These are phyloP conservation scores for Alternaria ventricosa DNA, from an alignment of 2,329 filamentous ascomycete species.

Conservation along the genomic window DNA sequence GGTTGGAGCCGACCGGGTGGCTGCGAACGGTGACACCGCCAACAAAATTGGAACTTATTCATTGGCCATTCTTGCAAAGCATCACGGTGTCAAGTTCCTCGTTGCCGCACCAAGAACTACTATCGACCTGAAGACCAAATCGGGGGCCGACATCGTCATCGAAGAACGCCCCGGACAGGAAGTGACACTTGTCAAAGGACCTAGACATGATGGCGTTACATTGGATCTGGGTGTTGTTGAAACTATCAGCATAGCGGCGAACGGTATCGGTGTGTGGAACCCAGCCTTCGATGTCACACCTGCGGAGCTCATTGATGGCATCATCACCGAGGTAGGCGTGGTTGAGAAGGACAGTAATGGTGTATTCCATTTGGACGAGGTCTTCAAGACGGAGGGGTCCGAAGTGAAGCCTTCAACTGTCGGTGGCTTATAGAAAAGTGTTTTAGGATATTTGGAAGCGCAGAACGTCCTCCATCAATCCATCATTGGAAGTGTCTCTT, in stretches of 20 bases:
- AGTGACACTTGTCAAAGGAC: constrained; percentile 83
- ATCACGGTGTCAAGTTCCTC: constrained; percentile 91
- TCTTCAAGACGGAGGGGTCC: constrained; percentile 45
- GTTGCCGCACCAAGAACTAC: constrained; percentile 95
- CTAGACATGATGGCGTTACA: constrained; percentile 67
- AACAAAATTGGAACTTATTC: constrained; percentile 98
- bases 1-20: constrained; percentile 93
- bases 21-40: constrained; percentile 94
- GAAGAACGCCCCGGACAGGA: constrained; percentile 85
- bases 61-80: constrained; percentile 84
- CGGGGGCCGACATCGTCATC: constrained; percentile 82
- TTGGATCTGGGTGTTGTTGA: constrained; percentile 69
- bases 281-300: constrained; percentile 97
- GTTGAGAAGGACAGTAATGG: constrained; percentile 78
- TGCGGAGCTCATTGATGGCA: constrained; percentile 83
- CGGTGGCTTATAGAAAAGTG: constrained; percentile 35
- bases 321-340: constrained; percentile 91
- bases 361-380: constrained; percentile 64
- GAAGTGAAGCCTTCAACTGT: constrained; percentile 40
- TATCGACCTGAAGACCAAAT: constrained; percentile 82
- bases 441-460: background rate
- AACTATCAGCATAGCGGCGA: constrained; percentile 78
- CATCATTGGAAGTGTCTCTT: background rate
- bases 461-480: background rate
- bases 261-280: constrained; percentile 89